These are phyloP conservation scores for Cyberlindnera petersonii DNA, from an alignment of 805 yeast species.

Conservation along the genomic window DNA sequence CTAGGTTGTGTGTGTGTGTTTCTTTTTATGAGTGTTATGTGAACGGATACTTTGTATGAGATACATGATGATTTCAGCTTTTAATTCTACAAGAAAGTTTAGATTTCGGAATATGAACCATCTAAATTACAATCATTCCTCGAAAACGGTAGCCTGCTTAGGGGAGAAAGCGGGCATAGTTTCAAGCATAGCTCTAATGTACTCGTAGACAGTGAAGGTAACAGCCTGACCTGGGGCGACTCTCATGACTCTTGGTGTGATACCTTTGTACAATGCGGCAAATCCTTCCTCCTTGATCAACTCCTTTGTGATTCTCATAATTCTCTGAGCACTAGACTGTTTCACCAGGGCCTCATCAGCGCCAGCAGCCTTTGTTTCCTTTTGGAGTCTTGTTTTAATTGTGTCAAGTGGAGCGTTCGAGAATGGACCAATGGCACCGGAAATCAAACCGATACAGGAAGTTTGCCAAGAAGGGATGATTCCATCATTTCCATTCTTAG, in stretches of 20 bases:
- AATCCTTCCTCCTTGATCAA: constrained; percentile 87
- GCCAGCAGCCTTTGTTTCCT: constrained; percentile 61
- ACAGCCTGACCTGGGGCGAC: constrained; percentile 99
- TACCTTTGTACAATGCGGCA: constrained; percentile 89
- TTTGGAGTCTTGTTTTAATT: constrained; percentile 94
- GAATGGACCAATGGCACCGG: constrained; percentile 97
- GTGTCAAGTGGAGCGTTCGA: constrained; percentile 97
- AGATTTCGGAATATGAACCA: background rate
- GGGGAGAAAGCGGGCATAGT: constrained; percentile 28
- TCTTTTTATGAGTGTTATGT: constrained; percentile 1
- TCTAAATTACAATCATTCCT: constrained; percentile 23
- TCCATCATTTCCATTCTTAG: constrained; percentile 33
- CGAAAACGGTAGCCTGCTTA: constrained; percentile 28
- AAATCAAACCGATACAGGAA: constrained; percentile 80
- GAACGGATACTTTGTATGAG: background rate
- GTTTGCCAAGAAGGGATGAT: constrained; percentile 92
- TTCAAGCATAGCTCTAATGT: constrained; percentile 65
- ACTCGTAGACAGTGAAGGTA: constrained; percentile 94
- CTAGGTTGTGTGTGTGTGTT: no score
- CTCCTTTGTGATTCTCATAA: constrained; percentile 73
- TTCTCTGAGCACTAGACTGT: constrained; percentile 68
- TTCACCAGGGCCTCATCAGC: constrained; percentile 30
- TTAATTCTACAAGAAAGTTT: background rate
- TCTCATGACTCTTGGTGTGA: constrained; percentile 97
- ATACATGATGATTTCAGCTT: background rate